Percentiles rank a stretch among this genome's conserved stretches.
phyloP scores from a whole-genome alignment of 2,329 filamentous ascomycete genomes.

The Claviceps fusiformis region DNA sequence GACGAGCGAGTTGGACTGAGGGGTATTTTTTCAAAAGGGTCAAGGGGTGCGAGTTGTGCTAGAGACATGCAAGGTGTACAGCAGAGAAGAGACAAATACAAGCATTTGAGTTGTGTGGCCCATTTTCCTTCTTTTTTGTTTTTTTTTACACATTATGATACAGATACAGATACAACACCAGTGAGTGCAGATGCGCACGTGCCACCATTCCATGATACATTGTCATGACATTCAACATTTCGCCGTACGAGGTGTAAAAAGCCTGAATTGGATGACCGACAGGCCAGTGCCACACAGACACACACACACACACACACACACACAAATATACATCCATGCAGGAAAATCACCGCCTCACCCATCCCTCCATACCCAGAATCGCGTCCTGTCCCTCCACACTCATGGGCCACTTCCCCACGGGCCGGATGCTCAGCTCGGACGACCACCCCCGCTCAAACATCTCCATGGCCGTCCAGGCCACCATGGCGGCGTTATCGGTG shows the following conservation, averaged over 20 bases:
- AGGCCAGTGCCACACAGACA: neutral
- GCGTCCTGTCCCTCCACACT: conserved; percentile 43
- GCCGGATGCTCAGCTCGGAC: conserved; percentile 44
- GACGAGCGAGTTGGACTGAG: conserved; percentile 52
- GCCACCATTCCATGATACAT: too few species aligned
- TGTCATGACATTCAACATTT: too few species aligned
- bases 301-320: neutral
- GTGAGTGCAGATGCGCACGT: too few species aligned
- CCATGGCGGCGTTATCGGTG: conserved; percentile 96
- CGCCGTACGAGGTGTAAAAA: too few species aligned
- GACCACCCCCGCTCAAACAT: conserved; percentile 74
- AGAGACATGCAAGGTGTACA: neutral
- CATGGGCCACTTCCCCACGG: conserved; percentile 60
- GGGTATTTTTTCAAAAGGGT: too few species aligned
- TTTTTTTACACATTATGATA: too few species aligned
- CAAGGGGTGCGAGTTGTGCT: neutral
- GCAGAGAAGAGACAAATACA: neutral
- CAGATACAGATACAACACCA: neutral
- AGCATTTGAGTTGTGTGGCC: neutral
- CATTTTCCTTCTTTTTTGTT: neutral
- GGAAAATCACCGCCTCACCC: conserved; percentile 18
- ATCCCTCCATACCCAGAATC: conserved; percentile 46
- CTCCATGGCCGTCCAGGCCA: conserved; percentile 84
- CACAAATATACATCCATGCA: neutral
- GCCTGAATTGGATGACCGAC: too few species aligned